Conservation (phyloP, 1,284 basidiomycete genomes). For the Sanghuangporus baumii region DNA sequence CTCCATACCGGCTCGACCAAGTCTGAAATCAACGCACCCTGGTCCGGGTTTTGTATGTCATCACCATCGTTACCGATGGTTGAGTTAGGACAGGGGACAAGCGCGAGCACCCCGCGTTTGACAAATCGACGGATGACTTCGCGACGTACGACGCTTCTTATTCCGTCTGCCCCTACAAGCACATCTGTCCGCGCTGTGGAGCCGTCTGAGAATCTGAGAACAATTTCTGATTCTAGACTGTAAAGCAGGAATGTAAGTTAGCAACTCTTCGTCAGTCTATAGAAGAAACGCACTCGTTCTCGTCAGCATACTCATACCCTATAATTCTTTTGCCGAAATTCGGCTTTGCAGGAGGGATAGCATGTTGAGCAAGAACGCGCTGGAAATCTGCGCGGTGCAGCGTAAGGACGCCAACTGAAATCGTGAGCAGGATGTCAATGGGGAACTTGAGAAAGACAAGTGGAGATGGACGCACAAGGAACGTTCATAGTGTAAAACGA, state of each 20-base stretch:
- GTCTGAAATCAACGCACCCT: neutral
- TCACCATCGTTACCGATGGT: neutral
- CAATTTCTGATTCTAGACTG: neutral
- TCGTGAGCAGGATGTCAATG: neutral
- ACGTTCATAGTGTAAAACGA: constrained; percentile 15
- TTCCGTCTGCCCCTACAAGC: constrained; percentile 20
- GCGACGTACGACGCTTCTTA: constrained; percentile 14
- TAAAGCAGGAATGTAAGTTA: neutral
- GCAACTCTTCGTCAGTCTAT: neutral
- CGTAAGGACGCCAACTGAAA: constrained; percentile 14
- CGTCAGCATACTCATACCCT: constrained; percentile 5
- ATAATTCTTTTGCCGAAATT: constrained; percentile 14
- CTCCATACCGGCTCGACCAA: constrained; percentile 20
- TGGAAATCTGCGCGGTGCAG: constrained; percentile 17
- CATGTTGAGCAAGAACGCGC: constrained; percentile 4
- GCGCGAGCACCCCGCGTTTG: neutral
- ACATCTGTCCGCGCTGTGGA: constrained; percentile 15
- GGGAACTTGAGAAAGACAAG: neutral
- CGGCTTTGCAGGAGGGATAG: constrained; percentile 1
- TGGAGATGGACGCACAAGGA: constrained; percentile 3
- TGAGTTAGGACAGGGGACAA: neutral
- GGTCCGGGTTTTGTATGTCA: neutral
- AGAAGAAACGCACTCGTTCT: constrained; percentile 5
- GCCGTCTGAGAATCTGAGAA: constrained; percentile 19
- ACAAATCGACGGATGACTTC: constrained; percentile 7